Base-by-base conservation (phyloP, 371 early-diverging fungal species). In the Mortierella sp. region DNA sequence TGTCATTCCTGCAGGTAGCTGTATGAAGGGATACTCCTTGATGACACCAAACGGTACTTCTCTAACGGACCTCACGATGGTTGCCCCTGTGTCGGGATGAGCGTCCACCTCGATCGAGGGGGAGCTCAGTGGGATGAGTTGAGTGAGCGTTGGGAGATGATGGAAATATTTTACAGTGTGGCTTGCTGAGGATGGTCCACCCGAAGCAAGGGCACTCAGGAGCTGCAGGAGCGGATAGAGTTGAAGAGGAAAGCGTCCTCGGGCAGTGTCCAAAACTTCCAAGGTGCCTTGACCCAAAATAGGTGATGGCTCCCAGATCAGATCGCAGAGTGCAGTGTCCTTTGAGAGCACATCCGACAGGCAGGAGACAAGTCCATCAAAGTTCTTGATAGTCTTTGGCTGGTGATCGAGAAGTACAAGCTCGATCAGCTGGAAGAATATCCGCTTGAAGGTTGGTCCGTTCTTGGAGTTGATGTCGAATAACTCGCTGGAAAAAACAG, bases 181-280 rank as follows among this genome's bases (percentile, higher is more conserved):
- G 21, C 42, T 56, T 8, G 78, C 70, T n/a, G 78, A 76, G 15
- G 41, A 23, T 17, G 60, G 54, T 6, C 65, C 62, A 37, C 78
- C 78, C 0, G 70, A 60, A 4, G 78, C 70, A 26, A 76, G 63
- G 9, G 78, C 70, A 9, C 39, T 47, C 28, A 76, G 21, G 14
- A 76, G 46, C 34, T 65, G 39, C 41, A 70, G 17, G n/a, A 76
- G 24, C 15, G 78, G 70, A 27, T 61, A 61, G 24, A 76, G 60
- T 11, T 61, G 61, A 17, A 76, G 41, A 0, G 78, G 78, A 55
- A 76, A 76, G 9, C 78, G 78, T 15, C 78, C 70, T 0, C 78
- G 65, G 14, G 78, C 70, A 3, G 65, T 61, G 19, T 76, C 70
- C 52, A 76, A 34, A 15, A 65, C 70, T 23, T 61, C 56, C 42